Evolutionary conservation across 139 green algal genomes (phyloP).

Genomic region (Mychonastes homosphaera): DNA sequence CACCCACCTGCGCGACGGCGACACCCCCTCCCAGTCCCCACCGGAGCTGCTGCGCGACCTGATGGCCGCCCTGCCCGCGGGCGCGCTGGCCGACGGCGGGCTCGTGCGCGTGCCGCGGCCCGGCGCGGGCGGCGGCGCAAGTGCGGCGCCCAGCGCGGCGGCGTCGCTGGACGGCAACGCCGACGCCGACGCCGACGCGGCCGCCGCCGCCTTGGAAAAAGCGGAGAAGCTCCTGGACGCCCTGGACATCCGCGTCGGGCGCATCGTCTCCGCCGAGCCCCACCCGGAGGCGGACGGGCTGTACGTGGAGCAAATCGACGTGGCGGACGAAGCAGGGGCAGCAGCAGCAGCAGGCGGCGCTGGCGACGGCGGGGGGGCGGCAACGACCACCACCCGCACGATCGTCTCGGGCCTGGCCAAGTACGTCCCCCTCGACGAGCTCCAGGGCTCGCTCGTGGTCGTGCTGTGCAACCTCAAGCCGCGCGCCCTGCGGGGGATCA

Average conservation of each 20-base stretch:
- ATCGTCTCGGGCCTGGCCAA: conserved; percentile 41
- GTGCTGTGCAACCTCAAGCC: conserved; percentile 71
- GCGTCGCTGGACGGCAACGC: no score
- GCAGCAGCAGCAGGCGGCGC: not conserved
- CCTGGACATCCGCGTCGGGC: conserved; percentile 52
- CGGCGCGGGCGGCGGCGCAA: no score
- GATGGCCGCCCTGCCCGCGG: no score
- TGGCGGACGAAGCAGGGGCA: conserved; percentile 53
- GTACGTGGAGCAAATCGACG: conserved; percentile 79
- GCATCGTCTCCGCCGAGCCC: conserved; percentile 45
- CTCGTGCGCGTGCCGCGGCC: no score
- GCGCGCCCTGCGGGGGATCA: conserved; percentile 51
- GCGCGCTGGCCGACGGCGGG: no score
- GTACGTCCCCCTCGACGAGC: conserved; percentile 59
- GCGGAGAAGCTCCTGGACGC: conserved; percentile 16
- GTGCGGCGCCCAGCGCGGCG: not conserved
- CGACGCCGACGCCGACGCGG: no score
- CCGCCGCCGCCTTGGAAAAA: not conserved
- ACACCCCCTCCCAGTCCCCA: no score
- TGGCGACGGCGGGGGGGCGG: not conserved
- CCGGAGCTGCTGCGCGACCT: not conserved
- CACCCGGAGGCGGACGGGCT: conserved; percentile 66
- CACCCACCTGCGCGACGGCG: no score
- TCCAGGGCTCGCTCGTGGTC: conserved; percentile 58
- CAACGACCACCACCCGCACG: not conserved